Base-by-base conservation (phyloP, 768 basidiomycete genomes). In the Cyathus striatus region DNA sequence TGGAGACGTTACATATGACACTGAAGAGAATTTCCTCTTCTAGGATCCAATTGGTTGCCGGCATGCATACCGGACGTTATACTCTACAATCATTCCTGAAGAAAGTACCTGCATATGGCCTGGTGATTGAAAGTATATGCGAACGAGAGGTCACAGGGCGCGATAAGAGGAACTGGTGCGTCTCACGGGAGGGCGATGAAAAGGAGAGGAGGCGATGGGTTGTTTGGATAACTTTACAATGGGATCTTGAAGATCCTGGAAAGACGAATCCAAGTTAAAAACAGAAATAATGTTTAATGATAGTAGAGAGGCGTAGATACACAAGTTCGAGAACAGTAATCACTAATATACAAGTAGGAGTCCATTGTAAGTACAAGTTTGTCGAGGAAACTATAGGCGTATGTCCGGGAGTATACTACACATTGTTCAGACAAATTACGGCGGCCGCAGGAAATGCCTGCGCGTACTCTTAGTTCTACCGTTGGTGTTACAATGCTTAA, bases 11-110 rank as follows among this genome's bases (percentile, higher is more conserved):
- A 13, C 61, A 60, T 34, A 43, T 50, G 46, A 75, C 75, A 14
- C 66, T 88, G 24, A 65, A 60, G 38, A 71, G 56, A 40, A 55
- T 63, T 7, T 43, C 60, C 1, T 47, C 63, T 27, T 64, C 86
- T 23, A 75, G 83, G 7, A 55, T 78, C 38, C 73, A 86, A 53
- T 54, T 89, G n/a, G 72, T 89, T 6, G 83, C 82, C 2, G 86
- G 86, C 0, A 51, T 90, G 40, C 87, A 90, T 51, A 89, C 86
- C 0, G 88, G 86, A 3, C 66, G 83, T 38, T 88, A 86, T 52
- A 80, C 84, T 1, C 69, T 90, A 23, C 70, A 80, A 41, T 64
- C 78, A 5, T 87, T 87, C 59, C 52, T 88, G 32, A 52, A 61
- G 9, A 54, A 54, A 7, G 69, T 67, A 16, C 43, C 49, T 3